A percentile compares a stretch with the other conserved stretches of the same genome.
These are phyloP conservation scores for Diutina pseudorugosa DNA, from an alignment of 1,139 yeast species.

Conservation along the genomic window DNA sequence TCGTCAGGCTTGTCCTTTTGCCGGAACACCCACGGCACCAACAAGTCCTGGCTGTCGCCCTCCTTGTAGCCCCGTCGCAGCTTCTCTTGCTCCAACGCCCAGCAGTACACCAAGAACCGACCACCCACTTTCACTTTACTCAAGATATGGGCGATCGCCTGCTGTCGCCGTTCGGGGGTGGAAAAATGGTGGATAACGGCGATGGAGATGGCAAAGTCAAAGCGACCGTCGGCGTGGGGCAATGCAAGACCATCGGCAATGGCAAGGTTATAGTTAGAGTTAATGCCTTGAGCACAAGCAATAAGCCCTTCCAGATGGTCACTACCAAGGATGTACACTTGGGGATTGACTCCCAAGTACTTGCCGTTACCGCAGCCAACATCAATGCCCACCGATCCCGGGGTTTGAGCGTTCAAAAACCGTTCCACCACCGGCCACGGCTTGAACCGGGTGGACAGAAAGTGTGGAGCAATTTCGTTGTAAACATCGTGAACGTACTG, in stretches of 20 bases:
- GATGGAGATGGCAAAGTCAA: conserved; percentile 88
- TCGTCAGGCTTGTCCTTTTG: conserved; percentile 11
- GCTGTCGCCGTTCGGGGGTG: conserved; percentile 64
- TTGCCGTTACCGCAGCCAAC: conserved; percentile 98
- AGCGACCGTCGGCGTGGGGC: conserved; percentile 48
- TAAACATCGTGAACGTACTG: conserved; percentile 80
- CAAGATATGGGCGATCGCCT: conserved; percentile 60
- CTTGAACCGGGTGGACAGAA: conserved; percentile 85
- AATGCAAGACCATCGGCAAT: conserved; percentile 67
- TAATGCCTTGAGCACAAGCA: conserved; percentile 49
- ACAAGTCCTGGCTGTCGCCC: conserved; percentile 84
- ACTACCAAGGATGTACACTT: conserved; percentile 64
- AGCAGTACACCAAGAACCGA: conserved; percentile 70
- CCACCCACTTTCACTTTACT: conserved; percentile 49
- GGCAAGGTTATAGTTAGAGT: conserved; percentile 25
- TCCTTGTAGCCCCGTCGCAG: conserved; percentile 82
- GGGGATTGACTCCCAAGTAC: conserved; percentile 59
- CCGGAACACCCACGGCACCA: conserved; percentile 89
- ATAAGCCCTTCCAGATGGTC: conserved; percentile 76
- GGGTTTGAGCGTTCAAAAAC: conserved; percentile 33
- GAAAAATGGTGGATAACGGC: conserved; percentile 96
- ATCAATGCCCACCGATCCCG: conserved; percentile 40
- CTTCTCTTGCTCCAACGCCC: conserved; percentile 90
- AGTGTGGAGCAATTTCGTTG: conserved; percentile 84
- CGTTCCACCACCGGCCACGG: conserved; percentile 95